Evolutionary conservation across 2,329 filamentous ascomycete species (phyloP).

Genomic region (Aspergillus novofumigatus): DNA sequence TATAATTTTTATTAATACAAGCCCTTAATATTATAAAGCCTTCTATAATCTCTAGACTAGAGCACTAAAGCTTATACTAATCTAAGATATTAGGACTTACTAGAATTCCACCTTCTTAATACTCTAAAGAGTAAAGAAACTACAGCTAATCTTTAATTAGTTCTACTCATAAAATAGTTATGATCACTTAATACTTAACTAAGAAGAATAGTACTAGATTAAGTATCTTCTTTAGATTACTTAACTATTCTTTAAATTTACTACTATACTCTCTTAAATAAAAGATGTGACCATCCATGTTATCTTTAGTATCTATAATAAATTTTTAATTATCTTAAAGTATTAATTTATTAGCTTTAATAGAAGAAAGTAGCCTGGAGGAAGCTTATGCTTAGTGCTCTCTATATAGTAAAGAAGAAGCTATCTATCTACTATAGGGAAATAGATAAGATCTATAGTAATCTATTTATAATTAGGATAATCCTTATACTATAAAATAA

Average conservation of each 20-base stretch:
- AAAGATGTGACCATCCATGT: conserved; percentile 11
- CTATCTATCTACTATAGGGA: conserved; percentile 10
- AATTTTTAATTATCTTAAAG: conserved; percentile 13
- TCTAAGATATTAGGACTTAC: no score
- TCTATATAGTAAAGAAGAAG: conserved; percentile 6
- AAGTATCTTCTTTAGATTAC: conserved; percentile 13
- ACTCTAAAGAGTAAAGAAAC: no score
- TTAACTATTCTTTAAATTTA: conserved; percentile 14
- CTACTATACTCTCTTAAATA: conserved; percentile 8
- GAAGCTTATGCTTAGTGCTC: conserved; percentile 5
- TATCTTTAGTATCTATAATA: conserved; percentile 18
- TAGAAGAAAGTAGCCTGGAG: conserved; percentile 12
- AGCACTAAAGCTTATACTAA: no score
- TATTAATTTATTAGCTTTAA: conserved; percentile 3
- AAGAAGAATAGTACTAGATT: conserved; percentile 10
- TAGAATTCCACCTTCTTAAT: no score
- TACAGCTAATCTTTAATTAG: no score
- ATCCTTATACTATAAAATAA: conserved; percentile 12
- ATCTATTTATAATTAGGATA: conserved; percentile 1
- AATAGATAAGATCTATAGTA: conserved; percentile 5
- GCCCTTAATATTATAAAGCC: no score
- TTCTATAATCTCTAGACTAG: no score
- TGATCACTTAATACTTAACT: conserved; percentile 4
- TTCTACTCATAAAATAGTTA: no score
- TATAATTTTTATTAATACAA: no score